Conservation (phyloP, 2,329 filamentous ascomycete species). For the Gnomoniopsis smithogilvyi region DNA sequence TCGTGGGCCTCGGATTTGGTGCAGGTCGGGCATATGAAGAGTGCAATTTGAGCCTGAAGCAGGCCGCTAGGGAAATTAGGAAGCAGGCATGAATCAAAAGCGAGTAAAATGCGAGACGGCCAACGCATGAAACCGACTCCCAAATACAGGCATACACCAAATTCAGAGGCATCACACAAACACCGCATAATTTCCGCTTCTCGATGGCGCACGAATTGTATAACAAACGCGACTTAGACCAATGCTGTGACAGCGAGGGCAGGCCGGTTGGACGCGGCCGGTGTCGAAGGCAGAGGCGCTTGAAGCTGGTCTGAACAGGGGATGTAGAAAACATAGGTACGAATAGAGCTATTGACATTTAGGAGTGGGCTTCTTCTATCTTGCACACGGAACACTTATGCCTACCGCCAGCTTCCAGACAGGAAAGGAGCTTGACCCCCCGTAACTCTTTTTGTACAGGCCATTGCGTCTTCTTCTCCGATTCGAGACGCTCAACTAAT, state of each 20-base stretch:
- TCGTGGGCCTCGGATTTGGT: conserved; percentile 89
- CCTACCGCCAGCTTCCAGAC: neutral
- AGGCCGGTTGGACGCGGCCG: neutral
- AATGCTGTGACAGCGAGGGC: neutral
- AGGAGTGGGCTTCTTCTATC: neutral
- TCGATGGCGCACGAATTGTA: conserved; percentile 5
- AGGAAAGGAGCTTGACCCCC: neutral
- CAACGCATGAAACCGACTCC: neutral
- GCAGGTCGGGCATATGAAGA: conserved; percentile 97
- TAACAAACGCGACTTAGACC: conserved; percentile 10
- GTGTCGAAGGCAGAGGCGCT: neutral
- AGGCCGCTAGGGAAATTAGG: conserved; percentile 56
- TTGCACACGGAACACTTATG: neutral
- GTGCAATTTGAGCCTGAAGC: conserved; percentile 79
- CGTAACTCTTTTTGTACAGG: too few species aligned
- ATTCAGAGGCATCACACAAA: neutral
- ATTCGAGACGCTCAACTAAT: too few species aligned
- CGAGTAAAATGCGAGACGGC: neutral
- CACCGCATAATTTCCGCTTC: neutral
- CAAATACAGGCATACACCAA: neutral
- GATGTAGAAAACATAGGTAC: conserved; percentile 14
- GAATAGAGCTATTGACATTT: conserved; percentile 18
- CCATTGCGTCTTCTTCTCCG: too few species aligned
- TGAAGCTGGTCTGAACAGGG: neutral
- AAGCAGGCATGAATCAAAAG: conserved; percentile 39